Base-by-base conservation (phyloP, 768 basidiomycete genomes). In the Mycena belliarum region DNA sequence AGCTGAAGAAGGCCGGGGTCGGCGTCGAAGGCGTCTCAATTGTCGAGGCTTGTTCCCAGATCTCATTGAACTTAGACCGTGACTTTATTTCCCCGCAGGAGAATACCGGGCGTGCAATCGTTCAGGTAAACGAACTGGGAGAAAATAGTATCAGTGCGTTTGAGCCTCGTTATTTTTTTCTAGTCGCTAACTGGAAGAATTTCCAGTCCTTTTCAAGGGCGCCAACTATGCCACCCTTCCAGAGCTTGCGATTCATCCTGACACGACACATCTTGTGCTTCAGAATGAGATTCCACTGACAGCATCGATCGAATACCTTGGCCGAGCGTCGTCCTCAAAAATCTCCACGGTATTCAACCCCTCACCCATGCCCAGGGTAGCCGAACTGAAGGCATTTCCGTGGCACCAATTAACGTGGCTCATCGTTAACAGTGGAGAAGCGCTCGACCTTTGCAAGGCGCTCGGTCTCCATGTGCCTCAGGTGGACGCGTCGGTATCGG, bases 91-190 rank as follows among this genome's bases (percentile, higher is more conserved):
- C 48, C 16, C 24, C 21, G 28, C 56, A 83, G 80, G 77, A 76
- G 57, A 74, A 77, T 0, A 86, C 82, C 3, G 85, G 85, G 15
- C 75, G 85, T 3, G 85, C 85, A 1, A 74, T 86, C 20, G 84
- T 87, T 24, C 85, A 87, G 65, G 77, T 87, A 3, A 73, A 81
- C 6, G 72, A 79, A 8, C 72, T 74, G 21, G 85, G 85, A 32
- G 83, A 87, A 67, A 87, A 87, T 58, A 80, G 82, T 61, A 87
- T 87, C 63, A 79, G 85, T 85, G 54, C 47, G 79, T 69, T 24
- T 41, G 2, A 11, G 11, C 10, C 51, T 11, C 24, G n/a, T 11
- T 46, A 20, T 10, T 42, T 54, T 21, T 50, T 32, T 9, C 7
- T 33, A 20, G 49, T 35, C 20, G 21, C 40, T 52, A 18, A n/a